phyloP scores from a whole-genome alignment of 768 basidiomycete species.

The Tylopilus rubrobrunneus region DNA sequence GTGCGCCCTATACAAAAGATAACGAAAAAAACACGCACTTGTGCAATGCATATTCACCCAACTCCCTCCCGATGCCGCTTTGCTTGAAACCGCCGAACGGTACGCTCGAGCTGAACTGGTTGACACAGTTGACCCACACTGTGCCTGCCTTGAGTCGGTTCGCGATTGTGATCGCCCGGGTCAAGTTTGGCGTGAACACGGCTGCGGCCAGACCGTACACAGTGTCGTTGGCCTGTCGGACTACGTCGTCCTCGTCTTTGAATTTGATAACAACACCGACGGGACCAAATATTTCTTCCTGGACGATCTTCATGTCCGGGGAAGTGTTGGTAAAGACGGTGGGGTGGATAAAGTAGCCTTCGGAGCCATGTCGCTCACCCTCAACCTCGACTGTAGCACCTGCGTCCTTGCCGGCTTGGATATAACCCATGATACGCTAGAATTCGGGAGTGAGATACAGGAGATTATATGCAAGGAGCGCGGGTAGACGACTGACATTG shows the following conservation, averaged over 20 bases:
- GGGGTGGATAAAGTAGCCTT: conserved; percentile 70
- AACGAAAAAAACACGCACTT: conserved; percentile 35
- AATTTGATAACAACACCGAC: conserved; percentile 77
- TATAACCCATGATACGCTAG: conserved; percentile 77
- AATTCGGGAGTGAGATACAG: neutral
- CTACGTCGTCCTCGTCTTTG: conserved; percentile 61
- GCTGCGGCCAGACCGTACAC: conserved; percentile 84
- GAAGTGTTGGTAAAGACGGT: conserved; percentile 70
- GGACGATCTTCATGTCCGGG: conserved; percentile 71
- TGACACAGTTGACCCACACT: conserved; percentile 52
- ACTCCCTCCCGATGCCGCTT: conserved; percentile 67
- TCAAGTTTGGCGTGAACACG: conserved; percentile 79
- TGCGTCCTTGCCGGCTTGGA: conserved; percentile 53
- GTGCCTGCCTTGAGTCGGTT: conserved; percentile 80
- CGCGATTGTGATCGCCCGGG: conserved; percentile 66
- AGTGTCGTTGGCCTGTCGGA: conserved; percentile 80
- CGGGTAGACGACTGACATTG: conserved; percentile 44
- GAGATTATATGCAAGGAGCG: neutral
- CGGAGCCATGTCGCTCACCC: conserved; percentile 53
- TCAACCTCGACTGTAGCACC: conserved; percentile 68
- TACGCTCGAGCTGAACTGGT: conserved; percentile 35
- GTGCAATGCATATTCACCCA: conserved; percentile 69
- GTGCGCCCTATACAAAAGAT: neutral
- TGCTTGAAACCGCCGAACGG: conserved; percentile 89
- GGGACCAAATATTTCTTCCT: conserved; percentile 79